phyloP scores from a whole-genome alignment of 805 yeast species.

The Danielia oregonensis region DNA sequence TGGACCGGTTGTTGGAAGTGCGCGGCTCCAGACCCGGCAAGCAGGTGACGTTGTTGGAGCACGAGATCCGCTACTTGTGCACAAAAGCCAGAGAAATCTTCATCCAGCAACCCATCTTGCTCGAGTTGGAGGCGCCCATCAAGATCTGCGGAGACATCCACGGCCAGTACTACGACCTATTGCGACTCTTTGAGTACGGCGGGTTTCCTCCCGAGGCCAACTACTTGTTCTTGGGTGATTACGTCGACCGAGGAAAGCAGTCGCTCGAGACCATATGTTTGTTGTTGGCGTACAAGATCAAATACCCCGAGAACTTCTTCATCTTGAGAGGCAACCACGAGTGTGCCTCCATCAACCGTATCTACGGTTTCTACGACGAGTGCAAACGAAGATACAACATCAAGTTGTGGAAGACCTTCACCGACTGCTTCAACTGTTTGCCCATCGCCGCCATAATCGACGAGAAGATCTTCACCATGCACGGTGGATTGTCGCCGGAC shows the following conservation, averaged over 20 bases:
- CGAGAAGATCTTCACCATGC: conserved; percentile 98
- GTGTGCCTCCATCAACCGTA: conserved; percentile 96
- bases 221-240: conserved; percentile 92
- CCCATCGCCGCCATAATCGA: conserved; percentile 98
- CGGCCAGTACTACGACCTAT: conserved; percentile 94
- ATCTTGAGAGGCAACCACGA: conserved; percentile 97
- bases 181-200: conserved; percentile 95
- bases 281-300: conserved; percentile 91
- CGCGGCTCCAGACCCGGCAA: conserved; percentile 98
- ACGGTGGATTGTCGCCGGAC: conserved; percentile 97
- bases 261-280: conserved; percentile 94
- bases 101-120: conserved; percentile 92
- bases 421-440: conserved; percentile 96
- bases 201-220: conserved; percentile 99
- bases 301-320: conserved; percentile 97
- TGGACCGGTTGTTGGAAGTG: conserved; percentile 93
- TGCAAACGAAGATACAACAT: conserved; percentile 97
- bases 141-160: conserved; percentile 96
- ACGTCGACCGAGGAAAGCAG: conserved; percentile 98
- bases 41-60: conserved; percentile 90
- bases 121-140: conserved; percentile 96
- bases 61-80: conserved; percentile 91
- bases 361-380: conserved; percentile 97
- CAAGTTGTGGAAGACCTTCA: conserved; percentile 97
- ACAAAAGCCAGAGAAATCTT: conserved; percentile 97